Percentiles rank a stretch among this genome's conserved stretches.
These are phyloP conservation scores for Botrytis elliptica DNA, from an alignment of 2,329 filamentous ascomycete genomes.

Conservation along the genomic window DNA sequence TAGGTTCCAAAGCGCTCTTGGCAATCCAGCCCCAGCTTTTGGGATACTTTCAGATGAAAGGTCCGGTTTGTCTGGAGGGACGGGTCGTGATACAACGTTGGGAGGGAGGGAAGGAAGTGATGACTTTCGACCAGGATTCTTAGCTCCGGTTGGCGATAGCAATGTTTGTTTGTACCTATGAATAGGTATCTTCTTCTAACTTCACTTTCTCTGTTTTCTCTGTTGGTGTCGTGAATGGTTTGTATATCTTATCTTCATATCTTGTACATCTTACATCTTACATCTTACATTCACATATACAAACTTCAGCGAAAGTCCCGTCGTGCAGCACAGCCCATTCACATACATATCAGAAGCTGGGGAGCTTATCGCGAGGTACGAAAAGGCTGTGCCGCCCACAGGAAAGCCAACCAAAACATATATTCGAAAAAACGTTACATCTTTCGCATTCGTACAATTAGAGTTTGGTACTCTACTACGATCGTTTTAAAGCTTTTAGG, in stretches of 20 bases:
- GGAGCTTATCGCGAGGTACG: not conserved
- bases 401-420: not conserved
- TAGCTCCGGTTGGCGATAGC: not conserved
- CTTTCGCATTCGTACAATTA: constrained; percentile 1
- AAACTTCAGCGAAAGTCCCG: not conserved
- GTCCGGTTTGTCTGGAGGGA: not conserved
- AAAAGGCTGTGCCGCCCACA: not conserved
- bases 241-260: not conserved
- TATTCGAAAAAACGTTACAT: not conserved
- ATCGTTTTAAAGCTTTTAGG: constrained; percentile 10
- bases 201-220: not conserved
- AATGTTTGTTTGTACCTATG: not conserved
- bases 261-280: not conserved
- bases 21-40: constrained; percentile 11
- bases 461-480: not conserved
- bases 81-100: not conserved
- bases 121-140: constrained; percentile 1
- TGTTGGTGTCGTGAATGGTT: not conserved
- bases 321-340: constrained; percentile 1
- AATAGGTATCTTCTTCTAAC: constrained; percentile 1
- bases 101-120: not conserved
- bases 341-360: not conserved
- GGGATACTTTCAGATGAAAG: not conserved
- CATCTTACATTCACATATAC: not conserved
- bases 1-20: constrained; percentile 11